phyloP scores from a whole-genome alignment of 1,284 basidiomycete genomes.

The Marasmius fiardii region DNA sequence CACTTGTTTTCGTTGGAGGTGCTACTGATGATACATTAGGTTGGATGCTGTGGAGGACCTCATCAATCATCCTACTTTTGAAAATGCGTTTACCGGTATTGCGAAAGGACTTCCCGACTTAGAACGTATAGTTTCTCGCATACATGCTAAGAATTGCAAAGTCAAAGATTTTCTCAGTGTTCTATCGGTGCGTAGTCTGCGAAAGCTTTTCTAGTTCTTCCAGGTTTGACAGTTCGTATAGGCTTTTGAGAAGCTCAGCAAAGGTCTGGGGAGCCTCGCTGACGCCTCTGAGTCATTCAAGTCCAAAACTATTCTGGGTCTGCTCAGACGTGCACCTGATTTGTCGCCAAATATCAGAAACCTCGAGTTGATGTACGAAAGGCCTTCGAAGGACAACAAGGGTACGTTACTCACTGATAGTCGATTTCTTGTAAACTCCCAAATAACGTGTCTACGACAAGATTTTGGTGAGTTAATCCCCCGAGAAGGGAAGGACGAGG shows the following conservation, averaged over 20 bases:
- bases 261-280: constrained; percentile 61
- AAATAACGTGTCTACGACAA: no score
- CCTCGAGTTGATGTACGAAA: constrained; percentile 70
- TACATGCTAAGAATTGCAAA: constrained; percentile 88
- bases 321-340: constrained; percentile 82
- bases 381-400: constrained; percentile 49
- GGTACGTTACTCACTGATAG: constrained; percentile 34
- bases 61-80: constrained; percentile 74
- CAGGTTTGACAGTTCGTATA: constrained; percentile 25
- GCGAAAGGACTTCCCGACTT: constrained; percentile 87
- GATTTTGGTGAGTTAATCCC: constrained; percentile 71
- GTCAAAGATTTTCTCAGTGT: constrained; percentile 86
- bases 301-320: constrained; percentile 69
- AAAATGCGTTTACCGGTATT: constrained; percentile 68
- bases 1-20: neutral
- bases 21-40: constrained; percentile 34
- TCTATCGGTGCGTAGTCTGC: constrained; percentile 50
- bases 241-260: constrained; percentile 76
- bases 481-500: constrained; percentile 77
- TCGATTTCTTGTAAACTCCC: neutral
- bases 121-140: constrained; percentile 89
- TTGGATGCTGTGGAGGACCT: constrained; percentile 92
- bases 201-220: neutral
- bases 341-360: constrained; percentile 67
- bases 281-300: constrained; percentile 70